Evolutionary conservation across 1,139 yeast species (phyloP).

Genomic region (Yamadazyma triangularis): DNA sequence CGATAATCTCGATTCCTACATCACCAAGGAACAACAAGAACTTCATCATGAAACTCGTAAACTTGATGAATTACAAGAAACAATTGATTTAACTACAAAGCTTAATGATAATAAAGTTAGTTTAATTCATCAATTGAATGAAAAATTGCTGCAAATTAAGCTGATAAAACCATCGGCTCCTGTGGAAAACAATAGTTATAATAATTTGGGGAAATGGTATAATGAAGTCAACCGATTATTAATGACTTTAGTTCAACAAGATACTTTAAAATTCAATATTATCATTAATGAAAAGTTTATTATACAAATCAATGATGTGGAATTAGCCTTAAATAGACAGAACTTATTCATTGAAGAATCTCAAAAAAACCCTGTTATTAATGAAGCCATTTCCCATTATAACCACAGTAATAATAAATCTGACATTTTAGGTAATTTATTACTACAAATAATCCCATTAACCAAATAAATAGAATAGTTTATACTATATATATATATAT

Average conservation of each 20-base stretch:
- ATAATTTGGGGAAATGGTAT: conserved; percentile 28
- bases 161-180: background rate
- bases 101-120: conserved; percentile 1
- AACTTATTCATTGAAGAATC: conserved; percentile 6
- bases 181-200: conserved; percentile 3
- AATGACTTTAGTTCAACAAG: conserved; percentile 11
- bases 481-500: no score
- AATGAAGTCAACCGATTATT: conserved; percentile 24
- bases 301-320: conserved; percentile 2
- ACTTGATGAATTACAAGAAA: conserved; percentile 6
- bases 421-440: background rate
- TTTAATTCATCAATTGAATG: conserved; percentile 2
- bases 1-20: conserved; percentile 5
- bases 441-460: no score
- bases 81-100: conserved; percentile 3
- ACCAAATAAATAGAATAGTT: no score
- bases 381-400: background rate
- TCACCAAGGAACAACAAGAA: conserved; percentile 17
- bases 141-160: conserved; percentile 3
- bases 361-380: conserved; percentile 7
- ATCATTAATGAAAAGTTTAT: conserved; percentile 7
- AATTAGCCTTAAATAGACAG: conserved; percentile 6
- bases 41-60: conserved; percentile 8
- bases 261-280: conserved; percentile 9
- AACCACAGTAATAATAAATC: background rate